Evolutionary conservation across 495 filamentous ascomycete species (phyloP).

Genomic region (Trypethelium eluteriae): DNA sequence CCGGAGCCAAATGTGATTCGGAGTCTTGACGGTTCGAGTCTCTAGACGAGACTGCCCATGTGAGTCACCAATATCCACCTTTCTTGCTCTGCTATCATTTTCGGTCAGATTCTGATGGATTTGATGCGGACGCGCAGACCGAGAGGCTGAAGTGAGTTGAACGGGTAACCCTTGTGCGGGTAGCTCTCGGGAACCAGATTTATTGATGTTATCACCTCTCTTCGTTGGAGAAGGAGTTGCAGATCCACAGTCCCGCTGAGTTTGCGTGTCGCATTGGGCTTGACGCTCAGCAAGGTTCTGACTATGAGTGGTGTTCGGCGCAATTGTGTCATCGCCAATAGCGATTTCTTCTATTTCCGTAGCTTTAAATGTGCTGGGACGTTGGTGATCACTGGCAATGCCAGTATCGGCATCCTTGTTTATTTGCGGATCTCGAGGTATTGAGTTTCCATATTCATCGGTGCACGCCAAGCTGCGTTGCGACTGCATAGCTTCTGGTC

Average conservation of each 20-base stretch:
- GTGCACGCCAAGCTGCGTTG: neutral
- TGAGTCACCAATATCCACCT: neutral
- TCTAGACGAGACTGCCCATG: neutral
- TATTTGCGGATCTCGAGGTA: neutral
- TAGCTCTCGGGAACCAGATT: neutral
- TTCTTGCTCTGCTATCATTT: neutral
- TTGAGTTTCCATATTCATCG: neutral
- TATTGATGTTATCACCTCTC: neutral
- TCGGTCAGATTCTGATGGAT: no score
- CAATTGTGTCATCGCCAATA: neutral
- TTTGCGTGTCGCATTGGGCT: neutral
- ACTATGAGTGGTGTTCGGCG: neutral
- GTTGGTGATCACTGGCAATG: neutral
- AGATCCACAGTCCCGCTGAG: neutral
- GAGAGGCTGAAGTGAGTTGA: neutral
- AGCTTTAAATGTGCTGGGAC: neutral
- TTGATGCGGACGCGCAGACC: no score
- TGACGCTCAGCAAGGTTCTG: neutral
- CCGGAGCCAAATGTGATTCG: neutral
- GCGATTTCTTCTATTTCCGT: constrained; percentile 3
- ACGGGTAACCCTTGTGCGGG: neutral
- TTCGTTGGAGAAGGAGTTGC: neutral
- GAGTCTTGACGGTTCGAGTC: neutral
- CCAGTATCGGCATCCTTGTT: neutral
- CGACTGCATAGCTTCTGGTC: neutral